These are phyloP conservation scores for Cryphonectria japonica DNA, from an alignment of 2,329 filamentous ascomycete species.

Conservation along the genomic window DNA sequence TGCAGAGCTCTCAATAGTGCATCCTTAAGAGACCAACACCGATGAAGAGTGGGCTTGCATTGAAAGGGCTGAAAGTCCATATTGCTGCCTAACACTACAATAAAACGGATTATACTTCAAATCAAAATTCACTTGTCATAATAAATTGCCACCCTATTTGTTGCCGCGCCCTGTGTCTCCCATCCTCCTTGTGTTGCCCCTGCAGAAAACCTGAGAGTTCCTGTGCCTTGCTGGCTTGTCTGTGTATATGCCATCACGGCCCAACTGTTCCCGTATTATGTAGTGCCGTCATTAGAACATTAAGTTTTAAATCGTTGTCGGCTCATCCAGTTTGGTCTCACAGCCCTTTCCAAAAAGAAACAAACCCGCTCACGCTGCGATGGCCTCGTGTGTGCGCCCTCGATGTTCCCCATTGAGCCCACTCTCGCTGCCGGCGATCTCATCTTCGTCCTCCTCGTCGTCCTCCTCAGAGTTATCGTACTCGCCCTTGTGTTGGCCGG, in stretches of 20 bases:
- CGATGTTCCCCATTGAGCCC: conserved; percentile 60
- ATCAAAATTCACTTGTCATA: not conserved
- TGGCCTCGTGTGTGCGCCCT: conserved; percentile 57
- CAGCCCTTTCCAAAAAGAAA: not conserved
- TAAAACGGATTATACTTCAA: not conserved
- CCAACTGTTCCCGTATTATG: conserved; percentile 13
- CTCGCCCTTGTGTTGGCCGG: conserved; percentile 63
- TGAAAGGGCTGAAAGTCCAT: not conserved
- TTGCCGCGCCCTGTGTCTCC: not conserved
- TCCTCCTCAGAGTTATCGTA: conserved; percentile 65
- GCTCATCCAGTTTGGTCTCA: not conserved
- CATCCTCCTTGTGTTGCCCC: conserved; percentile 3
- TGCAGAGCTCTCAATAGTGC: not conserved
- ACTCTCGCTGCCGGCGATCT: conserved; percentile 46
- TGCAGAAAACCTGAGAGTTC: not conserved
- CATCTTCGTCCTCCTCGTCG: conserved; percentile 55
- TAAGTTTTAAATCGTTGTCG: conserved; percentile 22
- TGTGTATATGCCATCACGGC: not conserved
- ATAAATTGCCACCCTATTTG: not conserved
- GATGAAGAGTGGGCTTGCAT: not conserved
- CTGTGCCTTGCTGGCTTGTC: not conserved
- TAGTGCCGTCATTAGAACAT: conserved; percentile 27
- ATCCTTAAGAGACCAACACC: not conserved
- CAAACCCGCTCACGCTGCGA: conserved; percentile 45
- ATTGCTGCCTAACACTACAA: conserved; percentile 2